phyloP scores from a whole-genome alignment of 257 asterid species.

The Nicotiana obtusifolia region DNA sequence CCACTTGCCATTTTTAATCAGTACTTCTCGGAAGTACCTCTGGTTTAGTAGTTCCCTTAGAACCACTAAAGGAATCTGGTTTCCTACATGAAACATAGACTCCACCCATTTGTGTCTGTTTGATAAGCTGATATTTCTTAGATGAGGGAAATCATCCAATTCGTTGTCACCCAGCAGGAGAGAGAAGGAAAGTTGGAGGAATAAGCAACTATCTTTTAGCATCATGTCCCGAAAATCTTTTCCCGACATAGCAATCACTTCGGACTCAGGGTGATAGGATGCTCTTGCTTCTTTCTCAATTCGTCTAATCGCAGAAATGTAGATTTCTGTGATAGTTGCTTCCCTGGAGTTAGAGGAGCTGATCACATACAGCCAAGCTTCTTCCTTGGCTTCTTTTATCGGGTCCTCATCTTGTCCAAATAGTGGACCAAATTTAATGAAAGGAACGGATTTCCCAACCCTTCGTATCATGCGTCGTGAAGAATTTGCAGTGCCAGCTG shows the following conservation, averaged over 20 bases:
- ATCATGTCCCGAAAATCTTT: slow-evolving; percentile 8
- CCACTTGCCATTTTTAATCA: background rate
- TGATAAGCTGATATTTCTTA: background rate
- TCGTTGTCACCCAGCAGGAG: too few species aligned
- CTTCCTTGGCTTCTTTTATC: background rate
- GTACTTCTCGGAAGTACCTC: background rate
- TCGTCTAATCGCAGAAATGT: background rate
- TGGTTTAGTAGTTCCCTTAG: slow-evolving; percentile 10
- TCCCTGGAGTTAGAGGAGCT: too few species aligned
- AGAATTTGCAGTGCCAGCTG: too few species aligned
- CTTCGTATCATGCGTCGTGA: too few species aligned
- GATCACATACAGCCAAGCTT: background rate
- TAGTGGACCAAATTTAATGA: background rate
- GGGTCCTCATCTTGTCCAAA: background rate
- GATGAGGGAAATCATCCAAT: too few species aligned
- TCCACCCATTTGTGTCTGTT: slow-evolving; percentile 5
- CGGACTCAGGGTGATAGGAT: too few species aligned
- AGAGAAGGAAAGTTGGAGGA: slow-evolving; percentile 16
- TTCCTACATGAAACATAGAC: slow-evolving; percentile 18
- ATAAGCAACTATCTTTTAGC: slow-evolving; percentile 21
- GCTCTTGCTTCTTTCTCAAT: background rate
- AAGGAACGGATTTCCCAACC: background rate
- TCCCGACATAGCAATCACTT: too few species aligned
- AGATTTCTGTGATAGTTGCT: background rate
- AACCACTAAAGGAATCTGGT: slow-evolving; percentile 21